Base-by-base conservation (phyloP, 306 rosid genomes). In the Castanopsis chinensis region DNA sequence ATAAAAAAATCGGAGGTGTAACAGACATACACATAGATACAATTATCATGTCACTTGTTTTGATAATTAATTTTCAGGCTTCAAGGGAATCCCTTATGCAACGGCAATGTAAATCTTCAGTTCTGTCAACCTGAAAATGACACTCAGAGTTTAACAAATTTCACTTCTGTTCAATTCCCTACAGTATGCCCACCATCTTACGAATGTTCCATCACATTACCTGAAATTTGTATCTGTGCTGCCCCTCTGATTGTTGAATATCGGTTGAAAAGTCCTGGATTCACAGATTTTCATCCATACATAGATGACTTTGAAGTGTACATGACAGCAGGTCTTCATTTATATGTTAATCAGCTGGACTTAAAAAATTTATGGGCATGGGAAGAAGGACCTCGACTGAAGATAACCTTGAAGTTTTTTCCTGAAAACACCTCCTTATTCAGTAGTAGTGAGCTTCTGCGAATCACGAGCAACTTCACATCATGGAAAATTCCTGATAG, bases 191-290 rank as follows among this genome's bases (percentile, higher is more conserved):
- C 99, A 33, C 14, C 23, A 54, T 84, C 58, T 84, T 95, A 71
- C 60, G 96, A 95, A 92, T 87, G 72, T 61, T 90, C 80, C 18
- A 90, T 89, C 27, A 75, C 78, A 53, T 84, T 92, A n/a, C 85
- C 90, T 49, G 59, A 32, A 71, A 80, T 41, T 41, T 95, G 99
- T 88, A 86, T 70, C 82, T 95, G 99, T 80, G 94, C 97, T 59
- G 84, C 88, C 64, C 99, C 99, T 28, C 77, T 94, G 51, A 85
- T 85, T 79, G 71, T 94, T 73, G 91, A 90, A 61, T 94, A 91
- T 82, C 88, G 97, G 78, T 90, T 94, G 59, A 94, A 94, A 87
- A 94, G 99, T 60, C 99, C 99, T 4, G 91, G 99, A 80, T 92
- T 94, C 84, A 86, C 88, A 35, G 89, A 91, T 86, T 92, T 94